Evolutionary conservation across 495 filamentous ascomycete genomes (phyloP).

Genomic region (Echria macrotheca): DNA sequence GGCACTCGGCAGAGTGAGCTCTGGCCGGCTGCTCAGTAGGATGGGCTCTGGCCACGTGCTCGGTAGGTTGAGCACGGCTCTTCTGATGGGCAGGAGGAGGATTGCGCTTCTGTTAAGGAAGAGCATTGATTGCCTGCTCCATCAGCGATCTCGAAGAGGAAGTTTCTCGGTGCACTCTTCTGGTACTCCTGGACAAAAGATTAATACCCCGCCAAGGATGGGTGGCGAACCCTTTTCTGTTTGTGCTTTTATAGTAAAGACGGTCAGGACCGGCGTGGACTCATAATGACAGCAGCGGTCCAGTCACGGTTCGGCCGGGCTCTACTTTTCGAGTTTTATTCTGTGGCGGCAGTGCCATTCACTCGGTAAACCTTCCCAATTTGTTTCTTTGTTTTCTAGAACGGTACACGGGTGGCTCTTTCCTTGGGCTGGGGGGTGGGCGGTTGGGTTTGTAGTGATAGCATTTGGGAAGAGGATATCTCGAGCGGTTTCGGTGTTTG

Average conservation of each 20-base stretch:
- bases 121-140: too few species aligned
- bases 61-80: too few species aligned
- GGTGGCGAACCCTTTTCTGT: background rate
- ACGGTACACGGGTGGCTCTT: constrained; percentile 5
- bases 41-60: too few species aligned
- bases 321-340: constrained; percentile 13
- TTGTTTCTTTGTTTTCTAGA: constrained; percentile 10
- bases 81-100: too few species aligned
- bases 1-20: constrained; percentile 30
- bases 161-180: too few species aligned
- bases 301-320: constrained; percentile 11
- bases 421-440: background rate
- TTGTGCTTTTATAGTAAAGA: constrained; percentile 23
- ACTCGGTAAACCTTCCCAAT: too few species aligned
- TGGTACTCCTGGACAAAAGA: too few species aligned
- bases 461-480: background rate
- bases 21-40: constrained; percentile 33
- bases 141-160: too few species aligned
- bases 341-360: too few species aligned
- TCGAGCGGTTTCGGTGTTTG: too few species aligned
- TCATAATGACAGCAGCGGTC: constrained; percentile 18
- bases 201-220: background rate
- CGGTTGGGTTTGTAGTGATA: constrained; percentile 8
- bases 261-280: constrained; percentile 23
- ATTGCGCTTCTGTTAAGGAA: too few species aligned